phyloP scores from a whole-genome alignment of 768 basidiomycete genomes.

The Termitomyces sp. region DNA sequence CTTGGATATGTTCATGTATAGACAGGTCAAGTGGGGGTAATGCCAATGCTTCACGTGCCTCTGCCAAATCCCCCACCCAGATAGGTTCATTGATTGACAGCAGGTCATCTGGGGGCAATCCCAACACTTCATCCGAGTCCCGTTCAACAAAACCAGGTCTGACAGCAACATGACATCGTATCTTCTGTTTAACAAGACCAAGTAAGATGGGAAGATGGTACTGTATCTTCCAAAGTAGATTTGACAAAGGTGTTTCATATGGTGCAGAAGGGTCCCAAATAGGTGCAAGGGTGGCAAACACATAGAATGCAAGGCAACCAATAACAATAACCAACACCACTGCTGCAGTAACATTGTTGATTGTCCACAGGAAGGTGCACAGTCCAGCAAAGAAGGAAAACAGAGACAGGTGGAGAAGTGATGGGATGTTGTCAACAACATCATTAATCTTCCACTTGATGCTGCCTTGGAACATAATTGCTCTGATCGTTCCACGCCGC shows the following conservation, averaged over 20 bases:
- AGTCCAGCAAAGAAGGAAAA: neutral
- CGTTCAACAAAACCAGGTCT: no score
- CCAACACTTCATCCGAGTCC: no score
- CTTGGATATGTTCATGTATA: no score
- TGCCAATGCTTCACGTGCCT: no score
- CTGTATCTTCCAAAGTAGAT: neutral
- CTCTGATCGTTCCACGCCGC: slow-evolving; percentile 1
- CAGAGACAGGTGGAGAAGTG: slow-evolving; percentile 3
- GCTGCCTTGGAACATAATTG: neutral
- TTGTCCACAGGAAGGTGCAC: neutral
- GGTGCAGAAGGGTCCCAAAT: neutral
- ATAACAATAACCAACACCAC: neutral
- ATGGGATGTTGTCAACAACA: slow-evolving; percentile 4
- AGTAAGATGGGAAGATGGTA: no score
- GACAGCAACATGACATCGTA: no score
- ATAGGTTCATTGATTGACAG: no score
- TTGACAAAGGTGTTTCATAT: slow-evolving; percentile 1
- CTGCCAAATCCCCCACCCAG: no score
- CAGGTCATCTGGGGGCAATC: no score
- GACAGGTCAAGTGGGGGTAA: no score
- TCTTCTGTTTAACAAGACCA: no score
- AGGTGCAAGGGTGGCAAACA: slow-evolving; percentile 4
- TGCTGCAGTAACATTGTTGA: neutral
- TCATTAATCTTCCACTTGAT: slow-evolving; percentile 6
- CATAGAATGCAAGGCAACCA: neutral